phyloP scores from a whole-genome alignment of 805 yeast genomes.

The Schizosaccharomyces pombe region DNA sequence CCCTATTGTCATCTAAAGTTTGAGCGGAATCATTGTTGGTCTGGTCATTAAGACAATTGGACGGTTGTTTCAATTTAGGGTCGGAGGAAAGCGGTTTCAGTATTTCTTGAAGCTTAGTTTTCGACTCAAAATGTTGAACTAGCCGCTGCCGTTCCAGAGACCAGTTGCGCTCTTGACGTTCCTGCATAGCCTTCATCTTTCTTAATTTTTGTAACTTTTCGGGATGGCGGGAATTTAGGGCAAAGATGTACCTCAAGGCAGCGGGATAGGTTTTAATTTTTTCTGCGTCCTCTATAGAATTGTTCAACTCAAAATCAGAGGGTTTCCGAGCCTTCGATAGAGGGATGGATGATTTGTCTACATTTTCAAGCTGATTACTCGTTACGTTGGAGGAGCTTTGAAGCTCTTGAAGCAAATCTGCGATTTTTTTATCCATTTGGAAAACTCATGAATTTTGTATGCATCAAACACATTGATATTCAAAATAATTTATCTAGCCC shows the following conservation, averaged over 20 bases:
- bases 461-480: too few relatives aligned
- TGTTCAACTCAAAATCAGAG: too few relatives aligned
- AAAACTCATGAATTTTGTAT: too few relatives aligned
- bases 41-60: too few relatives aligned
- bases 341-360: too few relatives aligned
- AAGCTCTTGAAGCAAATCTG: background rate
- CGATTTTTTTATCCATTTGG: background rate
- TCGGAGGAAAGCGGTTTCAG: background rate
- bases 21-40: background rate
- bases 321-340: too few relatives aligned
- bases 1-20: background rate
- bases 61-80: too few relatives aligned
- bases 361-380: too few relatives aligned
- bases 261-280: background rate
- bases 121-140: background rate
- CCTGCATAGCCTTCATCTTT: background rate
- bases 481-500: too few relatives aligned
- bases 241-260: background rate
- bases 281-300: too few relatives aligned
- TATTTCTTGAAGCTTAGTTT: background rate
- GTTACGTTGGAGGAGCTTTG: background rate
- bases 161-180: background rate
- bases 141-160: background rate
- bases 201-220: background rate
- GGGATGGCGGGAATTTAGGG: background rate